These are phyloP conservation scores for Plantago rigida DNA, from an alignment of 305 asterid genomes.

Conservation along the genomic window DNA sequence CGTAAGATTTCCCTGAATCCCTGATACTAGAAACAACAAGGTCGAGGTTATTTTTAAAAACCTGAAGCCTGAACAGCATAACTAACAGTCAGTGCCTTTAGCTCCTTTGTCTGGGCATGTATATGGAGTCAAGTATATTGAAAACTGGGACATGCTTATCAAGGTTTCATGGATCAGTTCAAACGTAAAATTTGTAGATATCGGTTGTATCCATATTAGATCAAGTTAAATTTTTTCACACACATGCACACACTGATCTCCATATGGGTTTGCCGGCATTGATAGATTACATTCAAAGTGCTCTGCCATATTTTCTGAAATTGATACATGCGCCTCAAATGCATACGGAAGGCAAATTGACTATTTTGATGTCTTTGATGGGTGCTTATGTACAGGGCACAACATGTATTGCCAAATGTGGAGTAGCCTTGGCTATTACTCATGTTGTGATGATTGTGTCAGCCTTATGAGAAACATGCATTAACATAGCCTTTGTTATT, in stretches of 20 bases:
- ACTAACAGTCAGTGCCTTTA: neutral
- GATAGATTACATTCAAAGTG: too few relatives aligned
- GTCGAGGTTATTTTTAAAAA: neutral
- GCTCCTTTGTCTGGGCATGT: constrained; percentile 2
- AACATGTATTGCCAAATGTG: neutral
- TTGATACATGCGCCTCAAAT: too few relatives aligned
- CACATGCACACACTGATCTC: too few relatives aligned
- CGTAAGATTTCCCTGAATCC: neutral
- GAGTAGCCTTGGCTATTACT: constrained; percentile 4
- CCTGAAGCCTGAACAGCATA: constrained; percentile 2
- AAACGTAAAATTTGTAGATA: too few relatives aligned
- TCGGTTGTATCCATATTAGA: too few relatives aligned
- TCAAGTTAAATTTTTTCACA: too few relatives aligned
- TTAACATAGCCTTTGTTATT: neutral
- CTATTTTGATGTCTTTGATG: neutral
- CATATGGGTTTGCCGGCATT: too few relatives aligned
- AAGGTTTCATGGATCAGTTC: too few relatives aligned
- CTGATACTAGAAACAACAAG: neutral
- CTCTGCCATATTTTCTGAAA: too few relatives aligned
- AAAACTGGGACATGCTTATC: too few relatives aligned
- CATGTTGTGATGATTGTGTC: constrained; percentile 4
- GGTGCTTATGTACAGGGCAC: neutral
- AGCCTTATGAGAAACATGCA: neutral
- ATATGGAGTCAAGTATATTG: too few relatives aligned
- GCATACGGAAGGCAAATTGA: too few relatives aligned